Percentiles rank a stretch among this genome's conserved stretches.
Evolutionary conservation across 805 yeast species (phyloP).

Genomic region (Zygoascus biomembranicola): DNA sequence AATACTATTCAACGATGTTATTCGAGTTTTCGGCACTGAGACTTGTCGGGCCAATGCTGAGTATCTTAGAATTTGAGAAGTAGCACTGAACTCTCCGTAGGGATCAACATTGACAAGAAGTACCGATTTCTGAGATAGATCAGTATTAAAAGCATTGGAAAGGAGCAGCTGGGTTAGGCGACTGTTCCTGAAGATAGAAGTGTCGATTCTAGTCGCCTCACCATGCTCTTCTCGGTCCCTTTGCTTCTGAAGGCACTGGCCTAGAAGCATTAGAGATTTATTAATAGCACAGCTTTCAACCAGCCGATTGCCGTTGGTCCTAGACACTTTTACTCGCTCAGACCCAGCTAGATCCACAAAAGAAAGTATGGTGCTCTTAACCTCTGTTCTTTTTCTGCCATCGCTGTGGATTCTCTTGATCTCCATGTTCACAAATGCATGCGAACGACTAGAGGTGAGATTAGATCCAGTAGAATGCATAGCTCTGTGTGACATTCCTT

Average conservation of each 20-base stretch:
- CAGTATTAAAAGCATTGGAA: slow-evolving; percentile 34
- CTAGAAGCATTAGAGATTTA: slow-evolving; percentile 41
- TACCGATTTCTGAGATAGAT: slow-evolving; percentile 25
- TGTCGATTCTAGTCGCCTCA: slow-evolving; percentile 27
- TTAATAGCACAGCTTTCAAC: slow-evolving; percentile 44
- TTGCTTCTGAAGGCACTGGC: slow-evolving; percentile 40
- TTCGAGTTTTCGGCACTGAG: slow-evolving; percentile 13
- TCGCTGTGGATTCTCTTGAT: slow-evolving; percentile 21
- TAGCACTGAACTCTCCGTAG: slow-evolving; percentile 31
- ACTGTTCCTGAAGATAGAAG: slow-evolving; percentile 39
- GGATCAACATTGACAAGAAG: slow-evolving; percentile 35
- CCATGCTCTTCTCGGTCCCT: slow-evolving; percentile 21
- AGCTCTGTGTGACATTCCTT: slow-evolving; percentile 35
- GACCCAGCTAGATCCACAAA: slow-evolving; percentile 48
- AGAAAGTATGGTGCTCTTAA: slow-evolving; percentile 32
- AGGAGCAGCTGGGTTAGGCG: slow-evolving; percentile 43
- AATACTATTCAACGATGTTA: slow-evolving; percentile 10
- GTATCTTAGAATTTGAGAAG: slow-evolving; percentile 26
- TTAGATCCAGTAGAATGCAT: slow-evolving; percentile 39
- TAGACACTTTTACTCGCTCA: slow-evolving; percentile 41
- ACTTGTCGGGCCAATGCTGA: slow-evolving; percentile 24
- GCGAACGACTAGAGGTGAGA: slow-evolving; percentile 41
- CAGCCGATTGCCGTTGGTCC: slow-evolving; percentile 37
- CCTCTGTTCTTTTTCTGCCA: slow-evolving; percentile 10
- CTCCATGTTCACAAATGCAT: slow-evolving; percentile 42